Base-by-base conservation (phyloP, 2,329 filamentous ascomycete genomes). In the Helminthosporium solani region DNA sequence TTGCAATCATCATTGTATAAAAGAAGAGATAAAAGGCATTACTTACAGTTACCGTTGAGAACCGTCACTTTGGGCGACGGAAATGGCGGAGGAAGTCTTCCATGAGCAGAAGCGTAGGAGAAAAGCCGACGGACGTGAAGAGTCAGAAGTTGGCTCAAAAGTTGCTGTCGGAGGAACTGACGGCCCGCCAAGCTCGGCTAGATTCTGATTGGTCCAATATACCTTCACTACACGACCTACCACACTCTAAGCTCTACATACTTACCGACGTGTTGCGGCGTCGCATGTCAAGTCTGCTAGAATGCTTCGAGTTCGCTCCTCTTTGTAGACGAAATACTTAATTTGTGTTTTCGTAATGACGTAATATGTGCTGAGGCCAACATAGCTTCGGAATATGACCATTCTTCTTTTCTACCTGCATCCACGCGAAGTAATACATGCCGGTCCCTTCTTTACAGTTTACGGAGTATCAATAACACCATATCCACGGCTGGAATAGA, bases 1-100 rank as follows among this genome's bases (percentile, higher is more conserved):
- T 33, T 54, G 52, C 19, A 20, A 34, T 64, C 62, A 63, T 65
- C 60, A 60, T 59, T 31, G 42, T 40, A 46, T 25, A 18, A 18
- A n/a, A 11, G 7, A 40, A 23, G 38, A 37, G 21, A 34, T 6
- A 21, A 35, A 20, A 21, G 15, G 35, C 18, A 3, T 23, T 7
- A 48, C 47, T 47, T 52, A 54, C 51, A 2, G 21, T 19, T 34
- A 31, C 9, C 11, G 18, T 15, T 21, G 20, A 28, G 38, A 19
- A 16, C n/a, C 43, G 42, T 42, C 46, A 30, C 40, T 40, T 46
- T 40, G 40, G 42, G 35, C 28, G 16, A 25, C 34, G n/a, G 8
- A 20, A 12, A 19, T 20, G 4, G 36, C 6, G 39, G 40, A 42
- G 37, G 46, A 40, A 30, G 40, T 47, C 39, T 25, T 33, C 42